Base-by-base conservation (phyloP, 1,284 basidiomycete species). In the Omphalotus olearius region DNA sequence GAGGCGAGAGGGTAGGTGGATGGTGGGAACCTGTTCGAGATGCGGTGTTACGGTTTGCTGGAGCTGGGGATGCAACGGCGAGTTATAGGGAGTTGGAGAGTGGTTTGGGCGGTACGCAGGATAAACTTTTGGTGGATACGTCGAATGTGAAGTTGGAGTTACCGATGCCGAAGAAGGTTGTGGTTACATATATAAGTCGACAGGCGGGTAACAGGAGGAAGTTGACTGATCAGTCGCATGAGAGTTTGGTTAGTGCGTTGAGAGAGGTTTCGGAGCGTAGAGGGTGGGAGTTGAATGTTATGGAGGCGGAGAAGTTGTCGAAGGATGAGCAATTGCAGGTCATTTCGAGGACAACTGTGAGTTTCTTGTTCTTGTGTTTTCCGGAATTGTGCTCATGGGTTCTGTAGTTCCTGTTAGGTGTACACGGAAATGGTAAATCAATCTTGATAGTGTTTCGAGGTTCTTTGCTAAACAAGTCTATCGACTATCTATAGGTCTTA, bases 161-260 rank as follows among this genome's bases (percentile, higher is more conserved):
- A 4, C 68, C 73, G 1, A 69, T 71, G 60, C 73, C 69, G 11
- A 67, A 67, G 39, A 72, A 68, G 53, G 69, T 88, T 4, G 76
- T 88, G 10, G 79, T 91, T 45, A 88, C 85, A 11, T 92, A 92
- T 61, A 83, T 91, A 59, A 82, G 79, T 51, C 73, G 89, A 33
- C 89, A 91, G 67, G 70, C 56, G 9, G 65, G 70, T 2, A 66
- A 70, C 3, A 62, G 79, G 38, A 67, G 89, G 47, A 76, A 77
- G 58, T 68, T 92, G 56, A 72, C 82, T 2, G 63, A 72, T 4
- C 78, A 79, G 50, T 77, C 85, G 56, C 88, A 91, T 59, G 66
- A 69, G 1, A 68, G 64, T 3, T 67, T 92, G 38, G 83, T 91
- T 4, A 54, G 61, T 17, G 79, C 78, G 9, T 61, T 92, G 48